Conservation (phyloP, 495 filamentous ascomycete species). For the Penicillium parvum region DNA sequence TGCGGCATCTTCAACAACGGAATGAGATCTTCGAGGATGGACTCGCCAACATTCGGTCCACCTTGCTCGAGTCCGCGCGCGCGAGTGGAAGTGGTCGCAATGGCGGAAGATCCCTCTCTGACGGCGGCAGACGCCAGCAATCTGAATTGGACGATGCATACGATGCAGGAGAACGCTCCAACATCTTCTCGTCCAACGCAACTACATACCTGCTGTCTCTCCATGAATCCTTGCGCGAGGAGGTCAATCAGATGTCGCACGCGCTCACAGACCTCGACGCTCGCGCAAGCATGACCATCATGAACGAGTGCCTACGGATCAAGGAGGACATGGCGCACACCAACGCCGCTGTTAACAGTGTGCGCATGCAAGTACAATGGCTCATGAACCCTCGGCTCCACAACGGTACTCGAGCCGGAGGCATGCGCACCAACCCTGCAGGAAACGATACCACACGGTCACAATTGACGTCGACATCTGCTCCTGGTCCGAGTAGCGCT, state of each 20-base stretch:
- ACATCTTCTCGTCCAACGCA: slow-evolving; percentile 31
- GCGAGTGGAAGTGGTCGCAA: background rate
- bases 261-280: slow-evolving; percentile 61
- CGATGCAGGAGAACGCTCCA: slow-evolving; percentile 19
- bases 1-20: slow-evolving; percentile 53
- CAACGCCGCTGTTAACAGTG: slow-evolving; percentile 57
- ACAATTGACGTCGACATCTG: slow-evolving; percentile 19
- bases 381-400: slow-evolving; percentile 59
- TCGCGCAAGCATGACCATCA: slow-evolving; percentile 60
- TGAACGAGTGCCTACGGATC: slow-evolving; percentile 62
- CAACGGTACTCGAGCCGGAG: slow-evolving; percentile 27
- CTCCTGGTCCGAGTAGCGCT: slow-evolving; percentile 26
- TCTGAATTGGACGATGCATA: slow-evolving; percentile 8
- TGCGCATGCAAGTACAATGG: slow-evolving; percentile 68
- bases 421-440: slow-evolving; percentile 19
- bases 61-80: slow-evolving; percentile 34
- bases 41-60: slow-evolving; percentile 44
- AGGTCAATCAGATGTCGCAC: slow-evolving; percentile 55
- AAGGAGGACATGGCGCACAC: slow-evolving; percentile 66
- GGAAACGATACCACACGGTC: slow-evolving; percentile 15
- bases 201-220: slow-evolving; percentile 61
- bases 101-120: slow-evolving; percentile 2
- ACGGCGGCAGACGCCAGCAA: slow-evolving; percentile 5
- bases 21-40: slow-evolving; percentile 57
- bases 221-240: slow-evolving; percentile 63